phyloP scores from a whole-genome alignment of 129 eudicot species.

The Tagetes patula region DNA sequence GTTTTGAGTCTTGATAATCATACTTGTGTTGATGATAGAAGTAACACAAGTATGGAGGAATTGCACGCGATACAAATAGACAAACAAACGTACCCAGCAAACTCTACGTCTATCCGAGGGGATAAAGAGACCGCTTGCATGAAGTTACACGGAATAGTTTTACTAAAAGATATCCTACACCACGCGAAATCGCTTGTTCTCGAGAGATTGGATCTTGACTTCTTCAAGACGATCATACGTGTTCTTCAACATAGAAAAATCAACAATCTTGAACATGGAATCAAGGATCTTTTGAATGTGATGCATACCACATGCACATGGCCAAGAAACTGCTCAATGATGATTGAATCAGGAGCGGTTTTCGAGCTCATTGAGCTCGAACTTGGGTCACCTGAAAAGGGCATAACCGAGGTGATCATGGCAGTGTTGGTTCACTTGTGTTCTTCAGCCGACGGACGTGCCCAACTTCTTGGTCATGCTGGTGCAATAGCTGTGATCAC shows the following conservation, averaged over 20 bases:
- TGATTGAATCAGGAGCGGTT: slow-evolving; percentile 56
- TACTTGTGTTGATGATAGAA: background rate
- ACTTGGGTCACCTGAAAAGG: slow-evolving; percentile 37
- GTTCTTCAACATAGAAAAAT: slow-evolving; percentile 10
- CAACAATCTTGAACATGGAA: slow-evolving; percentile 20
- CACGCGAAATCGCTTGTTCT: slow-evolving; percentile 38
- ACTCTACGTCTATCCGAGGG: too few species aligned
- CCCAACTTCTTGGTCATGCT: slow-evolving; percentile 52
- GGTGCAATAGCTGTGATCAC: slow-evolving; percentile 61
- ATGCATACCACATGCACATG: slow-evolving; percentile 43
- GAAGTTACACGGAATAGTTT: slow-evolving; percentile 34
- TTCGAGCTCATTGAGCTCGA: slow-evolving; percentile 58
- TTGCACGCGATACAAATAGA: too few species aligned
- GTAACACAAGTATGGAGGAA: too few species aligned
- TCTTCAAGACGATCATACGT: slow-evolving; percentile 41
- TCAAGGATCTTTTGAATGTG: slow-evolving; percentile 37
- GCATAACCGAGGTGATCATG: slow-evolving; percentile 50
- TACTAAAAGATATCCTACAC: slow-evolving; percentile 37
- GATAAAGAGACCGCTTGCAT: background rate
- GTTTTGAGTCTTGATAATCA: slow-evolving; percentile 34
- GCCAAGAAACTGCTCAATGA: slow-evolving; percentile 53
- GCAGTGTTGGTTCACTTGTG: slow-evolving; percentile 54
- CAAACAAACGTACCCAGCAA: background rate
- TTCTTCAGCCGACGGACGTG: slow-evolving; percentile 61
- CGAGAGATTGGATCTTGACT: slow-evolving; percentile 43